A percentile compares a stretch with the other conserved stretches of the same genome.
Conservation (phyloP, 129 eudicot genomes). For the Ambrosia trifida region DNA sequence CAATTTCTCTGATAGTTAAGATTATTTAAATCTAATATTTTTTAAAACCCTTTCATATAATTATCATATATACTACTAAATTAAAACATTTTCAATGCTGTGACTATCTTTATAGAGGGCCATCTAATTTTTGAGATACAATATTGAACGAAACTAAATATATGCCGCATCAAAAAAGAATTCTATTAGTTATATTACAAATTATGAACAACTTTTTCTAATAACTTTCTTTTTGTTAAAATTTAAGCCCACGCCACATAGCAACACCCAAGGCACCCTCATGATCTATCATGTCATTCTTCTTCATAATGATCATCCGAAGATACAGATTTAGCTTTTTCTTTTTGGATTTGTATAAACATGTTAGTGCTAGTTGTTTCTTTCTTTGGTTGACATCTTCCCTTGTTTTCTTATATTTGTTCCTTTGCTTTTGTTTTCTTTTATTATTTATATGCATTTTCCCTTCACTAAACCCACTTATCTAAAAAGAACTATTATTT, state of each 20-base stretch:
- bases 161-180: too few species aligned
- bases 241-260: neutral
- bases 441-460: slow-evolving; percentile 2
- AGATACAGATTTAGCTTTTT: neutral
- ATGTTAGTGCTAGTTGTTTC: slow-evolving; percentile 2
- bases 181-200: too few species aligned
- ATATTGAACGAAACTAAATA: too few species aligned
- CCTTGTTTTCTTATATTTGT: slow-evolving; percentile 15
- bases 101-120: too few species aligned
- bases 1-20: too few species aligned
- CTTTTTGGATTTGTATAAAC: neutral
- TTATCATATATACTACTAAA: too few species aligned
- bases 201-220: too few species aligned
- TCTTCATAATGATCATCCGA: neutral
- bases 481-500: slow-evolving; percentile 6
- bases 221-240: neutral
- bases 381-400: slow-evolving; percentile 3
- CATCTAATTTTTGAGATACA: too few species aligned
- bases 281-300: neutral
- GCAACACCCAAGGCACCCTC: neutral
- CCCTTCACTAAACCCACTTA: slow-evolving; percentile 1
- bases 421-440: slow-evolving; percentile 10
- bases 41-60: too few species aligned
- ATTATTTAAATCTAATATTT: too few species aligned
- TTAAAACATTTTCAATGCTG: too few species aligned